Evolutionary conservation across 2,329 filamentous ascomycete species (phyloP).

Genomic region (Colletotrichum sp.): DNA sequence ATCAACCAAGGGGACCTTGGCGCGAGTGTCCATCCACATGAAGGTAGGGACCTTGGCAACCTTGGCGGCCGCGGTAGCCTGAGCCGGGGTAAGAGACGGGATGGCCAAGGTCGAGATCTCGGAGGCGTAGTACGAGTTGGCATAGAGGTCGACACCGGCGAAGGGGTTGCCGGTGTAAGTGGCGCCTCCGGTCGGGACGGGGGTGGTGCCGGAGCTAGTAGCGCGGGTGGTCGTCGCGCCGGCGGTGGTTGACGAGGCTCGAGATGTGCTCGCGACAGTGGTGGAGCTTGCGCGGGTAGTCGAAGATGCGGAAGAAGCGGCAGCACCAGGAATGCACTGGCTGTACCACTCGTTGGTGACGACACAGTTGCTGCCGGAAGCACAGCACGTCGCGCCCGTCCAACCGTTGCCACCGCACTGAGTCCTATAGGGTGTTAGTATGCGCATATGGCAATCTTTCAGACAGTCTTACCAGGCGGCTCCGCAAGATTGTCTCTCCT

Average conservation of each 20-base stretch:
- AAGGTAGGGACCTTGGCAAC: slow-evolving; percentile 58
- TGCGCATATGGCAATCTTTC: not conserved
- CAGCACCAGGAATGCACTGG: slow-evolving; percentile 35
- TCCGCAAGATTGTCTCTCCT: slow-evolving; percentile 44
- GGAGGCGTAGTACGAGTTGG: slow-evolving; percentile 60
- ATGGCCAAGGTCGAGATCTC: slow-evolving; percentile 62
- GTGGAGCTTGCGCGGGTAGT: slow-evolving; percentile 22
- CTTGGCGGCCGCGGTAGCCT: slow-evolving; percentile 54
- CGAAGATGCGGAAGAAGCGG: slow-evolving; percentile 23
- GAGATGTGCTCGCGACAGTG: slow-evolving; percentile 33
- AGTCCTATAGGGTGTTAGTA: slow-evolving; percentile 22
- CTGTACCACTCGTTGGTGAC: slow-evolving; percentile 40
- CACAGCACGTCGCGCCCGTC: slow-evolving; percentile 49
- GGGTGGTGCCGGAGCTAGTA: slow-evolving; percentile 23
- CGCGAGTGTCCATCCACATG: slow-evolving; percentile 57
- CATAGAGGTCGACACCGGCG: slow-evolving; percentile 52
- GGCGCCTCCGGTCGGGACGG: slow-evolving; percentile 37
- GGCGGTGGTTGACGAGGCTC: slow-evolving; percentile 36
- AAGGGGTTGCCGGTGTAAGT: slow-evolving; percentile 60
- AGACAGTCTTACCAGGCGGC: slow-evolving; percentile 31
- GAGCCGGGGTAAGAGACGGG: slow-evolving; percentile 61
- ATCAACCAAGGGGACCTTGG: slow-evolving; percentile 51
- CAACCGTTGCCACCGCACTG: slow-evolving; percentile 53
- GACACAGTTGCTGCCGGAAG: slow-evolving; percentile 40
- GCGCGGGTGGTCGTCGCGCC: slow-evolving; percentile 25